Evolutionary conservation across 2,329 filamentous ascomycete genomes (phyloP), one percentile per base, ranked within the genome.

Genomic region (Aaosphaeria arxii): DNA sequence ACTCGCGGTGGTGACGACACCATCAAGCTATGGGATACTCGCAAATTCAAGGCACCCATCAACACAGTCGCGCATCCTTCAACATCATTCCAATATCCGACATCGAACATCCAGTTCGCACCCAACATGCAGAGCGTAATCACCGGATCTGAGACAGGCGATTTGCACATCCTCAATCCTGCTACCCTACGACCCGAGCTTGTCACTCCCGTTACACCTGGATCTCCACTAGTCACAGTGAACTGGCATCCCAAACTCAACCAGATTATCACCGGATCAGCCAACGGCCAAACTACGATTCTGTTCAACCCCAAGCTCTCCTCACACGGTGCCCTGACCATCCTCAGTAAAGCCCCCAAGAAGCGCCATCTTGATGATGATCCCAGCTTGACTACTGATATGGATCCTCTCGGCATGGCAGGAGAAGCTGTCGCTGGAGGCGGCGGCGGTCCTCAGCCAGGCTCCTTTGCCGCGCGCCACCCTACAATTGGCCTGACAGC

Each of bases 351-450:
- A 62, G 91, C 91, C 0, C 91, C 94, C 3, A 97, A 99, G 75
- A 91, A 90, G 60, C 87, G 92, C 1, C 92, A 99, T 67, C 85
- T 99, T 51, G 94, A 99, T 67, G 94, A 99, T 70, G 90, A 97
- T 69, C 85, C 91, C 1, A 84, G 83, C 49, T 78, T 95, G 32
- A 96, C 91, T 1, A 67, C 67, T 7, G 63, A 66, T 50, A 95
- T 88, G 67, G 91, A 96, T 64, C 83, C 86, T 4, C 77, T 86
- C 4, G 91, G 90, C 11, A 79, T 97, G 50, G 91, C 91, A 1
- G 89, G 86, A 41, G 92, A 97, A 62, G 82, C 85, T 6, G 88
- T 95, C 46, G 85, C 71, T 4, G 72, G 73, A 2, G 86, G 87
- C 33, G 81, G 82, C 24, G 74, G 77, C 11, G 62, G 67, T 0